These are phyloP conservation scores for Candida albicans DNA, from an alignment of 1,139 yeast species.

Conservation along the genomic window DNA sequence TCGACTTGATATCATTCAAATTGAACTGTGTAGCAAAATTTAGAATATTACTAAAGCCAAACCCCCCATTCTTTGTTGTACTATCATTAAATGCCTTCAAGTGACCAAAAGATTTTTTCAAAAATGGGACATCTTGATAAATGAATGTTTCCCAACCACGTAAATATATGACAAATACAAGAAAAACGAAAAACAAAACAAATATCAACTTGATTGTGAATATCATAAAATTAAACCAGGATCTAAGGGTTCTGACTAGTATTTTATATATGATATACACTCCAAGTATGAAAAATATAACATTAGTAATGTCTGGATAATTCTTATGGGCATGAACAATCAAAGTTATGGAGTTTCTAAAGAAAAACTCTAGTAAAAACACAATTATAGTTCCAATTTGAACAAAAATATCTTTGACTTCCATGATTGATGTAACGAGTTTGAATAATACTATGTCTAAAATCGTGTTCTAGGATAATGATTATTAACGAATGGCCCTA, in stretches of 20 bases:
- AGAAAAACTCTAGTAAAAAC: conserved; percentile 16
- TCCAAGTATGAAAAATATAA: conserved; percentile 19
- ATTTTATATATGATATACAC: conserved; percentile 25
- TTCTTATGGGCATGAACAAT: conserved; percentile 18
- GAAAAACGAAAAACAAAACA: conserved; percentile 12
- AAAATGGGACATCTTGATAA: conserved; percentile 20
- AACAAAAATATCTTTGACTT: conserved; percentile 14
- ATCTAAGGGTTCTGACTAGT: conserved; percentile 19
- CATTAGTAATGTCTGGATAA: conserved; percentile 28
- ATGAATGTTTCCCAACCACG: conserved; percentile 21
- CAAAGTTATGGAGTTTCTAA: conserved; percentile 18
- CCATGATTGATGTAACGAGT: conserved; percentile 9
- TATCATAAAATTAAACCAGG: conserved; percentile 29
- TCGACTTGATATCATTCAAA: conserved; percentile 4
- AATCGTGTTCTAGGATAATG: too few relatives aligned
- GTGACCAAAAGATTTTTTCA: conserved; percentile 10
- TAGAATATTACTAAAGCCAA: conserved; percentile 1
- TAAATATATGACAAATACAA: conserved; percentile 17
- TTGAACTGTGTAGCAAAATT: conserved; percentile 1
- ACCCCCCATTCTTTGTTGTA: background rate
- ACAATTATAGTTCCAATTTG: conserved; percentile 16
- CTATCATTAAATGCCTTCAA: conserved; percentile 3
- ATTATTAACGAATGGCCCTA: too few relatives aligned
- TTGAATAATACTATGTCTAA: too few relatives aligned
- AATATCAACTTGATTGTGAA: conserved; percentile 21